Evolutionary conservation across 73 alveolate genomes (phyloP).

Genomic region (Uronychia binucleata): DNA sequence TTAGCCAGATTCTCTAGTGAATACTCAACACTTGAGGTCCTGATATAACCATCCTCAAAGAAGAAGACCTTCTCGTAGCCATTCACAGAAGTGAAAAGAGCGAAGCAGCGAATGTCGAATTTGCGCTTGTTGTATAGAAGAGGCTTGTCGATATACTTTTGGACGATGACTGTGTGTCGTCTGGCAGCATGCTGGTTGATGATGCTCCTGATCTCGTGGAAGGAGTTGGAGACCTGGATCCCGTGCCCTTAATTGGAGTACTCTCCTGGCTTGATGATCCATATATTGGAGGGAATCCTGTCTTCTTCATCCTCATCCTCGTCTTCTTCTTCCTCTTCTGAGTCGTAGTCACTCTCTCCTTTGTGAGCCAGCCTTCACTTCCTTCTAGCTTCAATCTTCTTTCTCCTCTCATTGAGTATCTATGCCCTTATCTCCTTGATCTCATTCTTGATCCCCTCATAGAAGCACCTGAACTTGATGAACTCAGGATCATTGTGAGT

Average conservation of each 20-base stretch:
- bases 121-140: conserved; percentile 83
- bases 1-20: conserved; percentile 52
- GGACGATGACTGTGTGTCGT: conserved; percentile 52
- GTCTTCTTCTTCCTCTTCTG: not conserved
- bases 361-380: no score
- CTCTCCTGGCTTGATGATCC: conserved; percentile 46
- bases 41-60: conserved; percentile 70
- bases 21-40: conserved; percentile 77
- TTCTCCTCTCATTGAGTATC: not conserved
- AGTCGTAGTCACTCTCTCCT: not conserved
- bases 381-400: not conserved
- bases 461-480: not conserved
- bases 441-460: not conserved
- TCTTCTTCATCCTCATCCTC: not conserved
- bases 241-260: conserved; percentile 25
- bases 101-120: conserved; percentile 92
- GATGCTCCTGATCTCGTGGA: conserved; percentile 1
- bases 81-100: conserved; percentile 52
- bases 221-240: not conserved
- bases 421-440: not conserved
- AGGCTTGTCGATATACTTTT: conserved; percentile 88
- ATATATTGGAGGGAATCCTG: not conserved
- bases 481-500: not conserved
- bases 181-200: not conserved
- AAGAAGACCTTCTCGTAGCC: conserved; percentile 45